A percentile compares a stretch with the other conserved stretches of the same genome.
Conservation (phyloP, 2,329 filamentous ascomycete genomes). For the Ceratocystiopsis minuta region DNA sequence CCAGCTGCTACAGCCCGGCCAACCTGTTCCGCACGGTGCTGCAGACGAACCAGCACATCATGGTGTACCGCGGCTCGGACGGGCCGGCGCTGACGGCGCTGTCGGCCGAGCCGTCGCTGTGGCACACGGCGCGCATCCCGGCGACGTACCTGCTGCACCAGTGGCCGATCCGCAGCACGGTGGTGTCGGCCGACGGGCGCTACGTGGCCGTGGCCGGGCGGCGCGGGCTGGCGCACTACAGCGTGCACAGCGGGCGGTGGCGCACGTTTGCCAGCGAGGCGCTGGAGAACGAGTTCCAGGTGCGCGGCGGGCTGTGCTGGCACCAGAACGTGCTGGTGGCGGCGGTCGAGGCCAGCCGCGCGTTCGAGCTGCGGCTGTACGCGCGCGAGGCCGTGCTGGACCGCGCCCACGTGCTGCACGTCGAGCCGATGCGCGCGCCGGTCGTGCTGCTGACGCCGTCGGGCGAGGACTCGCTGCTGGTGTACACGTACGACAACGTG, state of each 20-base stretch:
- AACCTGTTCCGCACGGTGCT: slow-evolving; percentile 81
- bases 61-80: slow-evolving; percentile 88
- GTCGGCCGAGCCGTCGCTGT: slow-evolving; percentile 80
- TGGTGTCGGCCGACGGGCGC: slow-evolving; percentile 78
- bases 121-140: slow-evolving; percentile 83
- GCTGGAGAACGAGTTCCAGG: slow-evolving; percentile 77
- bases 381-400: slow-evolving; percentile 72
- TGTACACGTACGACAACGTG: slow-evolving; percentile 93
- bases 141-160: slow-evolving; percentile 72
- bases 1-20: slow-evolving; percentile 76
- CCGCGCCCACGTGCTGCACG: slow-evolving; percentile 52
- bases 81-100: slow-evolving; percentile 79
- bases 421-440: slow-evolving; percentile 61
- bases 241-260: slow-evolving; percentile 84
- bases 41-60: slow-evolving; percentile 72
- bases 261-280: slow-evolving; percentile 74
- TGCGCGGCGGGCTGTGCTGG: slow-evolving; percentile 96
- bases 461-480: slow-evolving; percentile 82
- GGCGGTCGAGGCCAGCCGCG: slow-evolving; percentile 67
- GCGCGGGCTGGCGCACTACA: slow-evolving; percentile 86
- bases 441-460: slow-evolving; percentile 81
- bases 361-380: slow-evolving; percentile 78
- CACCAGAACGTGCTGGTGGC: slow-evolving; percentile 89
- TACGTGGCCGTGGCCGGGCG: slow-evolving; percentile 94
- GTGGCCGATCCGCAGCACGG: slow-evolving; percentile 78